Evolutionary conservation across 805 yeast species (phyloP).

Genomic region (Pichia nanzhaoensis): DNA sequence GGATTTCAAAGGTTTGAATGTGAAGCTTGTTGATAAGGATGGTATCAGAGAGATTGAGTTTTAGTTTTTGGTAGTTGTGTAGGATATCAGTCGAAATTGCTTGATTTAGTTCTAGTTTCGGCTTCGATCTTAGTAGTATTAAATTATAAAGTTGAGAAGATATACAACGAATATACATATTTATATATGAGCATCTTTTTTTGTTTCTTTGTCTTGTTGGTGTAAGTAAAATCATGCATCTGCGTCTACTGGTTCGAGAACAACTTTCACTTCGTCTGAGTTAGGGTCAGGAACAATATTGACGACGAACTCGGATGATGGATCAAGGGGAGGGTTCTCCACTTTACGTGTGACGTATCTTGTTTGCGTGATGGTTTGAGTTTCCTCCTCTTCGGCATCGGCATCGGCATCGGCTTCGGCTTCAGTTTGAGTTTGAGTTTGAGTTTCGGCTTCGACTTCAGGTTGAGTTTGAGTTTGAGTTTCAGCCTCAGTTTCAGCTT

Average conservation of each 20-base stretch:
- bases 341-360: conserved; percentile 1
- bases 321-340: not conserved
- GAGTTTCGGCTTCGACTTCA: not conserved
- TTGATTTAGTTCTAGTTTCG: too few species aligned
- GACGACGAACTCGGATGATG: conserved; percentile 1
- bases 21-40: conserved; percentile 30
- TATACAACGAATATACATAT: too few species aligned
- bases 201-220: too few species aligned
- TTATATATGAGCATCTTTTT: too few species aligned
- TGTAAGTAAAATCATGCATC: not conserved
- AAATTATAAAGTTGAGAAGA: not conserved
- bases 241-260: not conserved
- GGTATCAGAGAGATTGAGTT: conserved; percentile 27
- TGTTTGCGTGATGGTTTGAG: conserved; percentile 9
- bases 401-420: conserved; percentile 12
- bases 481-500: not conserved
- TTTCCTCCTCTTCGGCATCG: conserved; percentile 7
- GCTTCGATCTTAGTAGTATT: not conserved
- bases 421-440: not conserved
- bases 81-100: too few species aligned
- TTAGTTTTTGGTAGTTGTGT: too few species aligned
- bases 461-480: conserved; percentile 2
- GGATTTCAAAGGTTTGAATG: conserved; percentile 74
- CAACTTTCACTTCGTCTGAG: conserved; percentile 7
- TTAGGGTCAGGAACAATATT: not conserved